These are phyloP conservation scores for Annulohypoxylon maeteangense DNA, from an alignment of 495 filamentous ascomycete genomes.

Conservation along the genomic window DNA sequence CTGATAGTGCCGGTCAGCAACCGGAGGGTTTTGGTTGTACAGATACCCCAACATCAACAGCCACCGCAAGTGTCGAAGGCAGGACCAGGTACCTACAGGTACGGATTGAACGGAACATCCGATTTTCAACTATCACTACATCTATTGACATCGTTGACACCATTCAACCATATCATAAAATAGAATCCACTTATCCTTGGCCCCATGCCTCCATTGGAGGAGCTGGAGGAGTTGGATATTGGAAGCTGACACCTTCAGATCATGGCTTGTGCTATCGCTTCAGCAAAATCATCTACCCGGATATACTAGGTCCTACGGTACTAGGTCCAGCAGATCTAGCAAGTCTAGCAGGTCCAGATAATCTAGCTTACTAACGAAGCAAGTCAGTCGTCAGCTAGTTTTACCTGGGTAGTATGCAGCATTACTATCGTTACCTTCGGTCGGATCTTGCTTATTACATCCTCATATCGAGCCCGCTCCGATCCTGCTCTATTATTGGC, in stretches of 20 bases:
- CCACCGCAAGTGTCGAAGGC: constrained; percentile 5
- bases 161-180: background rate
- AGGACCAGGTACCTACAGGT: constrained; percentile 12
- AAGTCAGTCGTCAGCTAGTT: constrained; percentile 12
- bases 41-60: constrained; percentile 44
- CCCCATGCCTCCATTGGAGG: background rate
- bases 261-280: background rate
- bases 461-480: constrained; percentile 8
- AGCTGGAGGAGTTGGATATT: constrained; percentile 11
- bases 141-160: background rate
- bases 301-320: background rate
- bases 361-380: background rate
- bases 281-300: background rate
- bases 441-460: constrained; percentile 23
- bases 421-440: constrained; percentile 13
- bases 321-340: no score
- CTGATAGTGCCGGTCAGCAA: constrained; percentile 29
- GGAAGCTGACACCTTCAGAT: constrained; percentile 18
- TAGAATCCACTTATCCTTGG: background rate
- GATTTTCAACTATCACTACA: constrained; percentile 9
- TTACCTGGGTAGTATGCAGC: constrained; percentile 2
- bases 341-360: background rate
- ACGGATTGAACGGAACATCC: background rate
- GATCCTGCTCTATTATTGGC: constrained; percentile 26
- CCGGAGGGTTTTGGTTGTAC: constrained; percentile 26